These are phyloP conservation scores for Pythium guiyangense DNA, from an alignment of 352 stramenopile species.

Conservation along the genomic window DNA sequence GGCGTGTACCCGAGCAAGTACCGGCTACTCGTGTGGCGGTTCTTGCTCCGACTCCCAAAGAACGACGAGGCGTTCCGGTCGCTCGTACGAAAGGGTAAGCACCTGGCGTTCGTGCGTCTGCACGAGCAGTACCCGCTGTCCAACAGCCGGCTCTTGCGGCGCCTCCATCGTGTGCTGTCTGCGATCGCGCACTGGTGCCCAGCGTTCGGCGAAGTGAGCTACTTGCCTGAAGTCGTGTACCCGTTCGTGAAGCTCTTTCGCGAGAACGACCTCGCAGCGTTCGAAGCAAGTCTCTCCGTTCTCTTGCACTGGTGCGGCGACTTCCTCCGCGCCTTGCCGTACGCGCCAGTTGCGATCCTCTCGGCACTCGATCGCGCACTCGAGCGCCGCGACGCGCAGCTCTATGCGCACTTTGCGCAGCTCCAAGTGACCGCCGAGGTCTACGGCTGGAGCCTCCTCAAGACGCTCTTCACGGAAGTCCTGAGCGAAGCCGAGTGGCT, in stretches of 20 bases:
- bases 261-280: conserved; percentile 87
- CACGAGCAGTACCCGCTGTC: conserved; percentile 78
- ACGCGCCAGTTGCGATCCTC: conserved; percentile 74
- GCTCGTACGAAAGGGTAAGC: conserved; percentile 73
- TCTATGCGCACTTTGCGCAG: conserved; percentile 75
- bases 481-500: conserved; percentile 87
- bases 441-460: conserved; percentile 85
- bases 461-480: conserved; percentile 87
- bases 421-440: conserved; percentile 53
- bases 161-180: conserved; percentile 75
- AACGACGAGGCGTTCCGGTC: conserved; percentile 77
- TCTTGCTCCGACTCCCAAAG: conserved; percentile 76
- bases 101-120: conserved; percentile 64
- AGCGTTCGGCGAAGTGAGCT: conserved; percentile 83
- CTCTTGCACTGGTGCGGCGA: conserved; percentile 83
- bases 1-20: conserved; percentile 81
- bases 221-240: conserved; percentile 81
- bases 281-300: conserved; percentile 83
- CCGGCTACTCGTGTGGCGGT: conserved; percentile 79
- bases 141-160: conserved; percentile 64
- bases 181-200: conserved; percentile 90
- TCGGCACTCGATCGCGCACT: conserved; percentile 64
- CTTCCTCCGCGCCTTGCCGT: conserved; percentile 81
- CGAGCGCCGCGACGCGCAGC: conserved; percentile 55
- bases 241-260: conserved; percentile 87